A percentile compares a stretch with the other conserved stretches of the same genome.
Conservation (phyloP, 2,329 filamentous ascomycete genomes). For the Nemania abortiva region DNA sequence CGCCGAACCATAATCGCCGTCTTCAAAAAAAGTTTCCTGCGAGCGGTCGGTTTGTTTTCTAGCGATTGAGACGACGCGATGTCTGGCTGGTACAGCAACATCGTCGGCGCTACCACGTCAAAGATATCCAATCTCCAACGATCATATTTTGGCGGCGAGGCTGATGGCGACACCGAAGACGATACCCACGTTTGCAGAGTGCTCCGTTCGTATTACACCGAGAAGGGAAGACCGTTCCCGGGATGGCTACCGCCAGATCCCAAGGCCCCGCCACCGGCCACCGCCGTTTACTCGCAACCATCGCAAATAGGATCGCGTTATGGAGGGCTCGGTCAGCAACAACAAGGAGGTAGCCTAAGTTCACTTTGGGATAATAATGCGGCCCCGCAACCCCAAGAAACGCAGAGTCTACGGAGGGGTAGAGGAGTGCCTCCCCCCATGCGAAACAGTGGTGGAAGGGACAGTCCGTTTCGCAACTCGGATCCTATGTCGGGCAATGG, state of each 20-base stretch:
- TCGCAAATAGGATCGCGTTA: conserved; percentile 66
- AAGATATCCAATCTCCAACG: conserved; percentile 75
- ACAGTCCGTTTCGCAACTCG: conserved; percentile 53
- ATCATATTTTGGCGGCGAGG: conserved; percentile 74
- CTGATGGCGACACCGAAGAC: conserved; percentile 82
- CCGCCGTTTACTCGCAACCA: conserved; percentile 65
- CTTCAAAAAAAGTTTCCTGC: not conserved
- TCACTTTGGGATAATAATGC: conserved; percentile 69
- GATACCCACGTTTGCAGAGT: conserved; percentile 96
- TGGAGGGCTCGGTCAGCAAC: conserved; percentile 58
- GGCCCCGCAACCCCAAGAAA: conserved; percentile 52
- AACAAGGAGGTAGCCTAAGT: conserved; percentile 58
- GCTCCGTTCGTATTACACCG: conserved; percentile 90
- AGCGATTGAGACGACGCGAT: conserved; percentile 58
- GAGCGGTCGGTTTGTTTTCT: conserved; percentile 2
- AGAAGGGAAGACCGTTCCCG: conserved; percentile 85
- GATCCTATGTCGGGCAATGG: conserved; percentile 48
- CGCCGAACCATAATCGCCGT: not conserved
- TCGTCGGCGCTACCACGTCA: conserved; percentile 73
- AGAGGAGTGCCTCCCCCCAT: conserved; percentile 53
- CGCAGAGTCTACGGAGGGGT: conserved; percentile 61
- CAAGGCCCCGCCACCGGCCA: conserved; percentile 72
- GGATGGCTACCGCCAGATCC: conserved; percentile 91
- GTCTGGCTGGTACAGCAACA: conserved; percentile 85
- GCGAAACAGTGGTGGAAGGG: conserved; percentile 48